Evolutionary conservation across 2,329 filamentous ascomycete genomes (phyloP), one percentile per base, ranked within the genome.

Genomic region (Botrytis byssoidea): DNA sequence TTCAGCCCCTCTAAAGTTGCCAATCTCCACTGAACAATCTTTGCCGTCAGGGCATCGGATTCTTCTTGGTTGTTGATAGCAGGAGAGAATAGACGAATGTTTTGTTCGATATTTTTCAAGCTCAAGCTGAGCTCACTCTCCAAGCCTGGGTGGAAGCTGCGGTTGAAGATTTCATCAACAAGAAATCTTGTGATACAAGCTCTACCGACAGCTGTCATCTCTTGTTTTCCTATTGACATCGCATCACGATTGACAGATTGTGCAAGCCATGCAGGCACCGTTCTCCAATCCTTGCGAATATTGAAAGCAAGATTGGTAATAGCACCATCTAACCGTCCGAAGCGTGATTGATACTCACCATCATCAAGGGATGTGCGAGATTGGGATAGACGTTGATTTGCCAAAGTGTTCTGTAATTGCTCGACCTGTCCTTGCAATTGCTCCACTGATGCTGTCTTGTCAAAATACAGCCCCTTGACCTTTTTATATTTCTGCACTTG

Each of bases 381-480:
- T 81, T 97, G 92, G 4, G 96, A 96, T 82, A 99, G 91, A 74
- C 95, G 92, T 83, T 98, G 96, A 82, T 97, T 96, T 74, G 96
- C 96, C 71, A 99, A 89, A n/a, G 94, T 96, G 82, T 99, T 98
- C 82, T 99, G 96, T 29, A 99, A 87, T 79, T 96, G 92, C 82
- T 98, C 95, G 37, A 98, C 93, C 83, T 98, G 95, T 48, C 71
- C 64, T 82, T 99, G 96, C n/a, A 99, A 87, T 79, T 96, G 92
- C 82, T 98, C 95, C 37, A 98, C 93, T 82, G 98, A 95, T 29
- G 90, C 88, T 77, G 91, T 92, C 79, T 97, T 92, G 77, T 98
- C 96, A 82, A 98, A 98, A 82, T 98, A 99, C 79, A 98, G 93
- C 73, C 94, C 91, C 85, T 99, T 99, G 74, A 99, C 95, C 81